Percentiles rank a stretch among this genome's conserved stretches.
These are phyloP conservation scores for Pluteus cervinus DNA, from an alignment of 768 basidiomycete genomes.

Conservation along the genomic window DNA sequence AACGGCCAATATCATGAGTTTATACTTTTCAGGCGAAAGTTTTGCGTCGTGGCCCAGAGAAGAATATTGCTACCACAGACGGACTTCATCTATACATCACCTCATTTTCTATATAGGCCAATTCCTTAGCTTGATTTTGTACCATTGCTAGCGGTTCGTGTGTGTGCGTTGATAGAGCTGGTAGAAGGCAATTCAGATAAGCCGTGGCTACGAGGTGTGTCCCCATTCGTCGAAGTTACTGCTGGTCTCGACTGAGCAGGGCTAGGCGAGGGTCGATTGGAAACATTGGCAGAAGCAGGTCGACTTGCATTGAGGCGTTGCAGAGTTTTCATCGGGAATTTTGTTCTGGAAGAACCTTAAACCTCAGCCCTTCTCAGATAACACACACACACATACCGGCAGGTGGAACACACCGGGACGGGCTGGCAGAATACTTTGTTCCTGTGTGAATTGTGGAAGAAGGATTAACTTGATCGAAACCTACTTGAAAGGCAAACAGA, in stretches of 20 bases:
- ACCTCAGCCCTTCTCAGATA: conserved; percentile 3
- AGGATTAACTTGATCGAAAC: conserved; percentile 23
- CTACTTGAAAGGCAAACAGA: conserved; percentile 96
- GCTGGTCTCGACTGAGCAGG: too few species aligned
- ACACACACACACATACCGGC: conserved; percentile 54
- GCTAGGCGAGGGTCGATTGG: too few species aligned
- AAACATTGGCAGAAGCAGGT: conserved; percentile 12
- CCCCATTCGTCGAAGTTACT: too few species aligned
- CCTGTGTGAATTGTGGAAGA: not conserved
- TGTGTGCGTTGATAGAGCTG: too few species aligned
- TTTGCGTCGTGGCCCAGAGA: conserved; percentile 30
- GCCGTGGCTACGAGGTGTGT: too few species aligned
- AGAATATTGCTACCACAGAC: conserved; percentile 12
- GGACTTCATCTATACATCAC: conserved; percentile 50
- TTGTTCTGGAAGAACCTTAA: conserved; percentile 51
- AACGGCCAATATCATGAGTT: not conserved
- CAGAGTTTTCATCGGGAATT: conserved; percentile 91
- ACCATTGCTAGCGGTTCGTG: too few species aligned
- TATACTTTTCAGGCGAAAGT: conserved; percentile 27
- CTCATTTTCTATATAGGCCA: conserved; percentile 35
- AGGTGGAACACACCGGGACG: conserved; percentile 89
- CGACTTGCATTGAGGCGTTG: conserved; percentile 61
- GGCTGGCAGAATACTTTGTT: conserved; percentile 89
- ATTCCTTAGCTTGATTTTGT: too few species aligned
- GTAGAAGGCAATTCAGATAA: too few species aligned